Evolutionary conservation across 164 flowering plant species (phyloP).

Genomic region (Liquidambar formosana): DNA sequence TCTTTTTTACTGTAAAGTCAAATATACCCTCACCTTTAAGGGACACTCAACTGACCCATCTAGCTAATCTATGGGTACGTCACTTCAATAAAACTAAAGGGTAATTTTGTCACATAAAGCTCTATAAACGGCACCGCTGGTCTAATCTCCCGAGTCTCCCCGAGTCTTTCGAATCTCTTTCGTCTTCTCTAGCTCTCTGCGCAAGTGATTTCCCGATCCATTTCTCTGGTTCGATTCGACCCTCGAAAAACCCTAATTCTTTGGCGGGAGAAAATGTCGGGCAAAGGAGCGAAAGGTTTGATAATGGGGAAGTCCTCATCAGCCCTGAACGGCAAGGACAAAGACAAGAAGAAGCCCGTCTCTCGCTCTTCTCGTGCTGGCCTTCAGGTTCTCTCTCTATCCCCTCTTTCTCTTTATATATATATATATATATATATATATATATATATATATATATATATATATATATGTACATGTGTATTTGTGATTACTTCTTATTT

Average conservation of each 20-base stretch:
- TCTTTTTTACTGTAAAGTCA: too few relatives aligned
- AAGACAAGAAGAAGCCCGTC: conserved; percentile 31
- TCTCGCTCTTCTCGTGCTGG: conserved; percentile 46
- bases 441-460: too few relatives aligned
- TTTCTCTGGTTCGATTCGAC: not conserved
- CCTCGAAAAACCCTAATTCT: not conserved
- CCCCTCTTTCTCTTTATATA: not conserved
- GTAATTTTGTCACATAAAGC: too few relatives aligned
- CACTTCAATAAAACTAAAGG: too few relatives aligned
- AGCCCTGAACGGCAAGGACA: conserved; percentile 16
- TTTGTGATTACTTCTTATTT: too few relatives aligned
- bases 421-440: not conserved
- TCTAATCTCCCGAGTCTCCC: not conserved
- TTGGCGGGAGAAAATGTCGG: conserved; percentile 28
- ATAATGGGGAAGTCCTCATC: conserved; percentile 25
- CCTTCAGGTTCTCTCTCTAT: conserved; percentile 27
- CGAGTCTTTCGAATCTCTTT: not conserved
- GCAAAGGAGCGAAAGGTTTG: conserved; percentile 39
- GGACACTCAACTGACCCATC: too few relatives aligned
- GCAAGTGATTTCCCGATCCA: too few relatives aligned
- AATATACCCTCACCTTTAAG: too few relatives aligned
- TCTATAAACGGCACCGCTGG: not conserved
- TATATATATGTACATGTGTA: too few relatives aligned
- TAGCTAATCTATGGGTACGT: too few relatives aligned
- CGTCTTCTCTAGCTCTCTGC: not conserved